A percentile compares a stretch with the other conserved stretches of the same genome.
phyloP scores from a whole-genome alignment of 108 stramenopile genomes.

The Cyclotella sp. region DNA sequence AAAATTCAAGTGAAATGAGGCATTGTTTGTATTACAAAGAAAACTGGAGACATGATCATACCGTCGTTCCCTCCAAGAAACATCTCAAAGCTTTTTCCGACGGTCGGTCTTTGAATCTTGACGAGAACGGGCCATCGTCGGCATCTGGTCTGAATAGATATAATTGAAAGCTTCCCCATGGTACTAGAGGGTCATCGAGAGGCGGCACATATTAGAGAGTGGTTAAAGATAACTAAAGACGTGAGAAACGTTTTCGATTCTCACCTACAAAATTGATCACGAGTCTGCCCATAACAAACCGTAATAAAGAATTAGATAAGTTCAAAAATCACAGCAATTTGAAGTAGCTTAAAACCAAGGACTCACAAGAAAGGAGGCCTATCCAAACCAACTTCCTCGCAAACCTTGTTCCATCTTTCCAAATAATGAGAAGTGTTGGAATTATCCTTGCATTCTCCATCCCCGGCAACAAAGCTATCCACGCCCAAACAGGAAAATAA shows the following conservation, averaged over 20 bases:
- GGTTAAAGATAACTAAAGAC: background rate
- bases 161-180: constrained; percentile 59
- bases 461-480: constrained; percentile 48
- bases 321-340: background rate
- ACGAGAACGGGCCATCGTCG: constrained; percentile 46
- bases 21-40: background rate
- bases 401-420: constrained; percentile 38
- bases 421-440: constrained; percentile 34
- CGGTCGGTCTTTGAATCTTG: constrained; percentile 21
- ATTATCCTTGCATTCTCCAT: background rate
- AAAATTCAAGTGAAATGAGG: too few species aligned
- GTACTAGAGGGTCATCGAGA: constrained; percentile 10
- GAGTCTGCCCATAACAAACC: background rate
- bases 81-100: constrained; percentile 49
- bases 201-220: background rate
- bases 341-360: too few species aligned
- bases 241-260: background rate
- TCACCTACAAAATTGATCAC: constrained; percentile 25
- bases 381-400: constrained; percentile 33
- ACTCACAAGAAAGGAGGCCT: constrained; percentile 46
- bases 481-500: constrained; percentile 57
- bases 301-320: background rate
- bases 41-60: background rate
- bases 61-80: constrained; percentile 46
- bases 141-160: constrained; percentile 56